Conservation (phyloP, 148 eudicot genomes). For the Camellia granthamiana region DNA sequence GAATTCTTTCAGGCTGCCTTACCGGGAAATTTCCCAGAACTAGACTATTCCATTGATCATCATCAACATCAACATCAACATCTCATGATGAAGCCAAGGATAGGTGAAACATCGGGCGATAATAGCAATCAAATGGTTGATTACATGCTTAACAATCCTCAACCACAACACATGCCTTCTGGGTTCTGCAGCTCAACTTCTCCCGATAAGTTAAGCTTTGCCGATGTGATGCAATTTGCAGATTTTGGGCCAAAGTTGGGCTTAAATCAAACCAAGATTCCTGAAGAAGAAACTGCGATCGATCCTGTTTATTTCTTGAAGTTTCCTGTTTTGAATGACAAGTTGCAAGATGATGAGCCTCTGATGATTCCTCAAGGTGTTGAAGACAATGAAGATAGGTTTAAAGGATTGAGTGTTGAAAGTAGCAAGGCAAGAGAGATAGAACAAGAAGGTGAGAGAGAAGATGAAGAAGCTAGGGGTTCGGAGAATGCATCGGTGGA, state of each 20-base stretch:
- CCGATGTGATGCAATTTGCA: conserved; percentile 87
- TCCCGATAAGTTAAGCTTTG: conserved; percentile 59
- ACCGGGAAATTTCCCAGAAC: conserved; percentile 24
- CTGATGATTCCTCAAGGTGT: conserved; percentile 12
- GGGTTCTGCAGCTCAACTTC: conserved; percentile 30
- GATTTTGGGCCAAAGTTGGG: conserved; percentile 85
- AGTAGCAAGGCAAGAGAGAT: not conserved
- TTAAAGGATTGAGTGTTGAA: too few species aligned
- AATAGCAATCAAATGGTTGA: conserved; percentile 39
- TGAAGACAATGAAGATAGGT: not conserved
- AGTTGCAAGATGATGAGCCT: conserved; percentile 27
- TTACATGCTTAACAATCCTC: conserved; percentile 40
- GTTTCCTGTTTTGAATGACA: conserved; percentile 64
- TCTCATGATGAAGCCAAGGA: conserved; percentile 22
- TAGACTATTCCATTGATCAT: conserved; percentile 27
- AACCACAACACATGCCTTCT: conserved; percentile 20
- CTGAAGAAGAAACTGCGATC: conserved; percentile 29
- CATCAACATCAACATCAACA: conserved; percentile 30
- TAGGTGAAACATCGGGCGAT: conserved; percentile 18
- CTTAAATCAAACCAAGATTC: conserved; percentile 35
- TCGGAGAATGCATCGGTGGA: conserved; percentile 22
- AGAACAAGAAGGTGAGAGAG: conserved; percentile 17
- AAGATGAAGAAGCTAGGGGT: conserved; percentile 22
- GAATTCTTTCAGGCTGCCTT: conserved; percentile 34
- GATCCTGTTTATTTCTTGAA: conserved; percentile 65